Base-by-base conservation (phyloP, 75 land plant species). In the Cryptomeria japonica region DNA sequence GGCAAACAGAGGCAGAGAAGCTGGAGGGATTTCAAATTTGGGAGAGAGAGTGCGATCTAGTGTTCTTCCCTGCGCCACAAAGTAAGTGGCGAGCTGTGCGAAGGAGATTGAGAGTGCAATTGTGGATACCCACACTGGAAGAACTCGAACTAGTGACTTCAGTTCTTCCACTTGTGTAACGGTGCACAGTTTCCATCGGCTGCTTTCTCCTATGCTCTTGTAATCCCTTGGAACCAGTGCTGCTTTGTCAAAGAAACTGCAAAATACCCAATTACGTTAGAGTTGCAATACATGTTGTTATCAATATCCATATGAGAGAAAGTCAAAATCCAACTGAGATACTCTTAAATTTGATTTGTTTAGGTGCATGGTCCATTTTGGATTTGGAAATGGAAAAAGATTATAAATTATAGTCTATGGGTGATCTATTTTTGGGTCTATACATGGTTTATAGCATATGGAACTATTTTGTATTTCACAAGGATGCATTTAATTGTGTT, bases 91-190 rank as follows among this genome's bases (percentile, higher is more conserved):
- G 75, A 91, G 78, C 88, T 95, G 96, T 15, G 93, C 87, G 85
- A 87, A 89, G 42, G 90, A 80, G 75, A 90, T 87, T 73, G 90
- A 84, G 41, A 90, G 47, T 31, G 89, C 87, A 56, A 94, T 88
- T 64, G 91, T 91, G 28, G 93, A 88, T 16, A 86, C 90, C 93
- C 92, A 92, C 22, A 95, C 78, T 2, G 95, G 95, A 15, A 93
- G 87, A 2, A 95, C 36, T 84, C 92, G 86, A 11, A 92, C 34
- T 39, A 94, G 75, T 84, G 86, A 88, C 85, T 94, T 94, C 15
- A 93, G 83, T 82, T 94, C 96, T 87, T 94, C 96, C 22, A 94
- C 93, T 77, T 93, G 93, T 36, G 94, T 93, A 2, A 94, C 89
- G 8, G 89, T 94, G 89, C 94, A 90, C 7, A 93, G 86, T 51